These are phyloP conservation scores for Aspergillus transmontanensis DNA, from an alignment of 2,329 filamentous ascomycete species.

Conservation along the genomic window DNA sequence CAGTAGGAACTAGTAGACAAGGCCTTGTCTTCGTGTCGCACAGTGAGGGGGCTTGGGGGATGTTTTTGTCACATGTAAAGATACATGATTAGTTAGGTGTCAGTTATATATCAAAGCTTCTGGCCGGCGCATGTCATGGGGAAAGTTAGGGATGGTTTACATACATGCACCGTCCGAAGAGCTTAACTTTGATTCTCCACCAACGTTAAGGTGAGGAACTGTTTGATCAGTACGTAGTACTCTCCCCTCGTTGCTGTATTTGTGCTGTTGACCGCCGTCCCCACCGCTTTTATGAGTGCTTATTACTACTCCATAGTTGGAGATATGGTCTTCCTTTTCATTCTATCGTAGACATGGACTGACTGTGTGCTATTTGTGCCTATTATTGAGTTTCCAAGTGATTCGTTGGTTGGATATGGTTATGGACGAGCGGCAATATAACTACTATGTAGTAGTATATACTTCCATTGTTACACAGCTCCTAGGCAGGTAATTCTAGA, in stretches of 20 bases:
- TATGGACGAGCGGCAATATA: no score
- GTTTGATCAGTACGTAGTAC: no score
- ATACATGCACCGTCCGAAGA: not conserved
- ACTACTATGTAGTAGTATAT: no score
- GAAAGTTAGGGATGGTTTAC: not conserved
- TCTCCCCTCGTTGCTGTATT: no score
- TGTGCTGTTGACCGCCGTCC: not conserved
- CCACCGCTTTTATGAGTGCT: not conserved
- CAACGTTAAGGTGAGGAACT: not conserved
- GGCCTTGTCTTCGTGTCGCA: not conserved
- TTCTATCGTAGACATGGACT: no score
- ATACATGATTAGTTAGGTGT: not conserved
- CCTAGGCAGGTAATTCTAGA: not conserved
- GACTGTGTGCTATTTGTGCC: no score
- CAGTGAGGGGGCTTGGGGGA: no score
- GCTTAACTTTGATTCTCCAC: not conserved
- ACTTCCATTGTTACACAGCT: no score
- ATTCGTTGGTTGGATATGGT: no score
- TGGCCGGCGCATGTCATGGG: not conserved
- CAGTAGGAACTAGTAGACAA: not conserved
- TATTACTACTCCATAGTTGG: no score
- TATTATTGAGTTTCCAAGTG: no score
- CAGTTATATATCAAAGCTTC: not conserved
- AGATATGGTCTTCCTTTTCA: no score
- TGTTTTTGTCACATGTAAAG: not conserved